These are phyloP conservation scores for Vinca major DNA, from an alignment of 305 asterid genomes.

Conservation along the genomic window DNA sequence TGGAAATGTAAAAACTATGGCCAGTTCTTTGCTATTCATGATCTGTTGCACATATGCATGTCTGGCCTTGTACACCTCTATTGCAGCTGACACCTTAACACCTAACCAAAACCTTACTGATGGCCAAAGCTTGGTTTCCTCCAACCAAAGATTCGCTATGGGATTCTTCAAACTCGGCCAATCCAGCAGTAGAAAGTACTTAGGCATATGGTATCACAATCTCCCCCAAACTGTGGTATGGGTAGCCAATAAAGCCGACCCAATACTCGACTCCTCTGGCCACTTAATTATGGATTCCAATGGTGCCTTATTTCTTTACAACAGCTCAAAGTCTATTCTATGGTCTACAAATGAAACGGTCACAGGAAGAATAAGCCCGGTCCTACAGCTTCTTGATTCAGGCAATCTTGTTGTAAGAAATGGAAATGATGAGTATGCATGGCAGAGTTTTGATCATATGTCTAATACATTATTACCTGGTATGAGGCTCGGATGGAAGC, in stretches of 20 bases:
- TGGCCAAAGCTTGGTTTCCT: conserved; percentile 31
- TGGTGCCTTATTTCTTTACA: conserved; percentile 23
- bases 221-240: conserved; percentile 28
- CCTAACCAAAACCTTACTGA: conserved; percentile 18
- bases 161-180: conserved; percentile 26
- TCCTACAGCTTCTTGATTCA: conserved; percentile 32
- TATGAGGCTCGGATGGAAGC: conserved; percentile 52
- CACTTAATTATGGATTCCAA: conserved; percentile 6
- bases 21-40: neutral
- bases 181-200: conserved; percentile 12
- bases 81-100: conserved; percentile 18
- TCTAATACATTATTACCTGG: conserved; percentile 47
- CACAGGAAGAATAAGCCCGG: conserved; percentile 10
- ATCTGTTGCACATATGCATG: neutral
- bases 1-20: neutral
- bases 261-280: conserved; percentile 19
- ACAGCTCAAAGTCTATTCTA: conserved; percentile 6
- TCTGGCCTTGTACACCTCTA: conserved; percentile 6
- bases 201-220: conserved; percentile 38
- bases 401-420: conserved; percentile 38
- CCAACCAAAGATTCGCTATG: conserved; percentile 32
- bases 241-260: conserved; percentile 35
- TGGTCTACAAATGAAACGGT: conserved; percentile 7
- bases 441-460: conserved; percentile 49
- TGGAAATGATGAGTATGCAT: conserved; percentile 16